Evolutionary conservation across 23 red algal species (phyloP), one percentile per base, ranked within the genome.

Genomic region (Gracilaria domingensis): DNA sequence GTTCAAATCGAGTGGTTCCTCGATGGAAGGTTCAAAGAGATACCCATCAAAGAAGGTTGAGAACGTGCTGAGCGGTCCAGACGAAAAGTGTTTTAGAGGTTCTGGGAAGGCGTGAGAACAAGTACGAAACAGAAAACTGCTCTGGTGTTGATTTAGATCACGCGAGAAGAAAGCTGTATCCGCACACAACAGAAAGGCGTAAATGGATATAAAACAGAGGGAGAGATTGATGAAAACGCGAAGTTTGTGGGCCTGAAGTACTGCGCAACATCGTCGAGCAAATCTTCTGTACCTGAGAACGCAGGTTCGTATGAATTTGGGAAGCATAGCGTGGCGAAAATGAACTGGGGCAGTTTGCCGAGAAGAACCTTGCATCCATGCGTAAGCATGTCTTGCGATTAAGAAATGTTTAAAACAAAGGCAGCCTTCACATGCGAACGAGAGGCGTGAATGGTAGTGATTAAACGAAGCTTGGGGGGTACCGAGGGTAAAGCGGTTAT

Each of bases 11-110:
- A 64, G 48, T 0, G 79, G 50, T 40, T 44, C 55, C 8, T 70
- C 87, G 25, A 24, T 28, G 21, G 56, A 25, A 66, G 87, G 87
- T 51, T 90, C 73, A 33, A 90, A 90, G 56, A 90, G 72, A 58
- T 81, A 78, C 1, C 17, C 51, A 16, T 42, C 56, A 74, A 79
- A 90, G 42, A 90, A 90, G 1, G 87, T 90, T 28, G 87, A 77
- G 79, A 90, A 90, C 23, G 74, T 75, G 26, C 56, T 30, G 1
- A 50, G 39, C 8, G 64, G 64, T 0, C 5, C 32, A 20, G 9
- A 8, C 8, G 64, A 11, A 36, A 69, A 69, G 38, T 69, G 64
- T 18, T 69, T 37, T 32, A 36, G 28, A 37, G 4, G 30, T 0
- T 37, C 32, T 36, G 64, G 64, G 64, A 14, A 69, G 7, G 38